These are phyloP conservation scores for Paecilomyces formosus DNA, from an alignment of 2,329 filamentous ascomycete genomes.

Conservation along the genomic window DNA sequence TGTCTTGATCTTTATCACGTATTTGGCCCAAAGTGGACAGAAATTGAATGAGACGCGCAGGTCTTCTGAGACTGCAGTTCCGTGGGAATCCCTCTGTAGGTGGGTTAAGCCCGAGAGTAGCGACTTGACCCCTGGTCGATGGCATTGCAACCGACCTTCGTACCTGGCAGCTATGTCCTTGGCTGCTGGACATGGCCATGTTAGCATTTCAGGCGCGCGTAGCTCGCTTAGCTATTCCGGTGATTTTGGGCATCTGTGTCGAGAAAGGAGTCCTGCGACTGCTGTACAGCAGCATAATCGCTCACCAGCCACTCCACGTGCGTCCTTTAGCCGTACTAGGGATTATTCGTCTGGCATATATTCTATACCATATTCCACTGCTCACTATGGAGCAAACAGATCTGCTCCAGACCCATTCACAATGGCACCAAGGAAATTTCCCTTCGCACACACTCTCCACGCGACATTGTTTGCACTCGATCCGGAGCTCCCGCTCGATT, in stretches of 20 bases:
- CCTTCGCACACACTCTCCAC: constrained; percentile 31
- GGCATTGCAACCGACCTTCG: too few relatives aligned
- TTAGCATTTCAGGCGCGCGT: too few relatives aligned
- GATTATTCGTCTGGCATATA: not conserved
- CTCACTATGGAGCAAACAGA: constrained; percentile 22
- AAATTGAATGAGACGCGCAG: not conserved
- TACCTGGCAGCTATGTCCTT: too few relatives aligned
- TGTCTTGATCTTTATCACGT: not conserved
- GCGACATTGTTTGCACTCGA: constrained; percentile 18
- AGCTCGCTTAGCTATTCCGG: too few relatives aligned
- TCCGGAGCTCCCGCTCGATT: constrained; percentile 1
- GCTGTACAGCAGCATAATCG: not conserved
- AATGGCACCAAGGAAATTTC: constrained; percentile 28
- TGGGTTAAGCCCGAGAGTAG: not conserved
- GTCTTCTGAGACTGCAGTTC: not conserved
- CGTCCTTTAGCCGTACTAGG: not conserved
- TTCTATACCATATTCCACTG: not conserved
- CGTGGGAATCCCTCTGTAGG: not conserved
- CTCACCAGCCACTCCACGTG: not conserved
- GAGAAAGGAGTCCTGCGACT: not conserved
- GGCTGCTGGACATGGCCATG: too few relatives aligned
- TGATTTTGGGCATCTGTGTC: too few relatives aligned
- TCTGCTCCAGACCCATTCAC: constrained; percentile 25
- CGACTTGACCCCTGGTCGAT: not conserved
- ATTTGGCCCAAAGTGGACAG: not conserved